Conservation (phyloP, 2,329 filamentous ascomycete species). For the Monilinia fructigena region DNA sequence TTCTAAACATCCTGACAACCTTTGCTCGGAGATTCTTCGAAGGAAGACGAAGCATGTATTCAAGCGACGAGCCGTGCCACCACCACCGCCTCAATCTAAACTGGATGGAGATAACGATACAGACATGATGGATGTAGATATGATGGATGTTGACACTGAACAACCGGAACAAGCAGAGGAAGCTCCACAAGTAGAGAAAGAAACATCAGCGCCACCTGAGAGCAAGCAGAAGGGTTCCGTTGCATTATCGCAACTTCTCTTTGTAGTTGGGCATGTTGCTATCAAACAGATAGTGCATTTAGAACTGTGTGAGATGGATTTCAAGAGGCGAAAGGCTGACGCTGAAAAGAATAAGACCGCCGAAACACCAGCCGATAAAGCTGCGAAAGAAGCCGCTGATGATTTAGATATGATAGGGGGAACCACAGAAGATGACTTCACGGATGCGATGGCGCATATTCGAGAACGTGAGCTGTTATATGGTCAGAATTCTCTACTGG, state of each 20-base stretch:
- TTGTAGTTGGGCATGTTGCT: constrained; percentile 92
- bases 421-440: constrained; percentile 92
- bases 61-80: constrained; percentile 38
- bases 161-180: constrained; percentile 35
- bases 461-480: constrained; percentile 82
- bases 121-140: constrained; percentile 37
- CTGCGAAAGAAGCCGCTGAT: constrained; percentile 68
- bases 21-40: constrained; percentile 87
- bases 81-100: constrained; percentile 22
- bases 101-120: constrained; percentile 25
- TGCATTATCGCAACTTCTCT: constrained; percentile 83
- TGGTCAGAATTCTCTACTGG: constrained; percentile 78
- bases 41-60: constrained; percentile 85
- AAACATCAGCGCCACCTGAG: constrained; percentile 27
- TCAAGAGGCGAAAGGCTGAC: constrained; percentile 92
- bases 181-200: constrained; percentile 23
- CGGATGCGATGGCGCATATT: constrained; percentile 80
- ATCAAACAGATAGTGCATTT: constrained; percentile 99
- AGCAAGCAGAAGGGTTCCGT: constrained; percentile 66
- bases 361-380: constrained; percentile 50
- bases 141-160: constrained; percentile 26
- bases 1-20: constrained; percentile 87
- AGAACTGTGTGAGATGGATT: constrained; percentile 95
- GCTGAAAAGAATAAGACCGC: constrained; percentile 67
- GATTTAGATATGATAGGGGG: constrained; percentile 96